Evolutionary conservation across 352 stramenopile species (phyloP), one percentile per base, ranked within the genome.

Genomic region (Phytophthora multivora): DNA sequence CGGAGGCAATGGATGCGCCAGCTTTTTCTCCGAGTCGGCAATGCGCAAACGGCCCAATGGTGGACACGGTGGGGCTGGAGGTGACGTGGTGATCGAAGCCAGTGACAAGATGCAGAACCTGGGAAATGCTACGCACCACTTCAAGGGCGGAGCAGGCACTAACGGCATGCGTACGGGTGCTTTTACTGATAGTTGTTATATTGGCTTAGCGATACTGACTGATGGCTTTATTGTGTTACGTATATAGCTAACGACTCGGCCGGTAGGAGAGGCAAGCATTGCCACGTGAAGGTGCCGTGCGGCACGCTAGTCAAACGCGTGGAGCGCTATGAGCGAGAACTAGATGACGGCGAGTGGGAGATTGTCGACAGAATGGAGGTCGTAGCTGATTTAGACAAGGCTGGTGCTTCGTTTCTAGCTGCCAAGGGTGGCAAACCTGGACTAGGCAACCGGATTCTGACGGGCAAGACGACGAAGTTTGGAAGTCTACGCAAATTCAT

Each of bases 301-400:
- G 90, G 90, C 19, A 97, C 90, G 18, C 77, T 95, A 31, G 73
- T 97, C 38, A 95, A 96, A 79, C 79, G 88, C 25, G 83, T 96
- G 16, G 80, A 94, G 25, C 86, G 86, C 18, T 89, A 82, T 50
- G 83, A 93, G 41, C 82, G 84, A 28, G 87, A 90, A 51, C 54
- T 87, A 13, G 85, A 93, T 8, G 73, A 79, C 40, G 88, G 83
- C 26, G 88, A 95, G 28, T 84, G 77, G 33, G 89, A 96, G 68
- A 89, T 91, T 46, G 81, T 95, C 1, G 88, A 97, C 43, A 83
- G 72, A 21, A 80, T 95, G 72, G 77, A 90, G 54, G 73, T 76
- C 5, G 71, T 96, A 25, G 86, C 73, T 33, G 88, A 96, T 60
- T 66, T 97, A 42, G 88, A 97, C 66, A 71, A 80, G 4, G 63